Percentiles rank a stretch among this genome's conserved stretches.
phyloP scores from a whole-genome alignment of 225 moss, liverwort and hornwort species.

The Sphagnum tenellum region DNA sequence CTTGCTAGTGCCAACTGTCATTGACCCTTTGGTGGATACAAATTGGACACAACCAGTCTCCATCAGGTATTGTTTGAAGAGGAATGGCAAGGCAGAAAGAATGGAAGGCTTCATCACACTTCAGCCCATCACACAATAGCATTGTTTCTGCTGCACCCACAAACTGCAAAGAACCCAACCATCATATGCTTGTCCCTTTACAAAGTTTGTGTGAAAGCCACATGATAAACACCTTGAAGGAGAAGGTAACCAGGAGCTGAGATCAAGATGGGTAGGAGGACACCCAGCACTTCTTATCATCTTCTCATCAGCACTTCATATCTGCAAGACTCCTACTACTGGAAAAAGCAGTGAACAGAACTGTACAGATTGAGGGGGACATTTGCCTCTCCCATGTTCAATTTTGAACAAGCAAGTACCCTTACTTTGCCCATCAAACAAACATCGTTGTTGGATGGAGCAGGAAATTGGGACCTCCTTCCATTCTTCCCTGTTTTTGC shows the following conservation, averaged over 20 bases:
- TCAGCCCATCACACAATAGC: constrained; percentile 69
- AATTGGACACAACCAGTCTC: constrained; percentile 75
- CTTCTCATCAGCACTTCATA: too few relatives aligned
- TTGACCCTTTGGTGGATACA: constrained; percentile 30
- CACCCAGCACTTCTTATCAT: too few relatives aligned
- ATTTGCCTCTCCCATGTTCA: too few relatives aligned
- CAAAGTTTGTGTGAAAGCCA: constrained; percentile 5
- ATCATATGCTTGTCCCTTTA: background rate
- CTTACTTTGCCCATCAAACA: constrained; percentile 57
- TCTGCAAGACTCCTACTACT: too few relatives aligned
- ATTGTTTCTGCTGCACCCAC: constrained; percentile 66
- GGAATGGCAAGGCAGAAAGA: constrained; percentile 79
- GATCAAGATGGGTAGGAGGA: background rate
- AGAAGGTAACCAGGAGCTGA: too few relatives aligned
- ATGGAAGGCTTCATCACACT: constrained; percentile 69
- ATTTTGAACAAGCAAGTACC: background rate
- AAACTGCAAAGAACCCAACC: constrained; percentile 38
- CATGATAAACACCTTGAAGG: too few relatives aligned
- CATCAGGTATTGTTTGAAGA: constrained; percentile 61
- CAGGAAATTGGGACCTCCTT: constrained; percentile 11
- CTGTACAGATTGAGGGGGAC: too few relatives aligned
- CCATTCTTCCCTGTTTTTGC: constrained; percentile 32
- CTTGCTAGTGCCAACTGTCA: constrained; percentile 8
- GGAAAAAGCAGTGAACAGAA: too few relatives aligned
- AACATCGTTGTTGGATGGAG: constrained; percentile 24